Evolutionary conservation across 768 basidiomycete genomes (phyloP), one percentile per base, ranked within the genome.

Genomic region (Boletus rubroflammeus): DNA sequence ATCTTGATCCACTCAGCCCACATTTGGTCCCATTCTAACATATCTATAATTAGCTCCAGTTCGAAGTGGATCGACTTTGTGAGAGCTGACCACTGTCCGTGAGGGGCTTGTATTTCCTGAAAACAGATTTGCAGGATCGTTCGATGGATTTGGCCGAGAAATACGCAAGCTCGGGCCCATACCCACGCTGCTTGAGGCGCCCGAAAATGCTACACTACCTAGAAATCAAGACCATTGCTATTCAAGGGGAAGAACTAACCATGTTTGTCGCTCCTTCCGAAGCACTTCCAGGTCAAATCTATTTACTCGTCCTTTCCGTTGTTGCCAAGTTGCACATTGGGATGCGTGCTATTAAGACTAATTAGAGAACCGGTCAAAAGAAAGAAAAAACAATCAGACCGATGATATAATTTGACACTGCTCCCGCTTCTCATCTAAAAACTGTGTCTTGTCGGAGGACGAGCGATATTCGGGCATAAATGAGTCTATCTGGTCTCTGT

Each of bases 161-260:
- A 46, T 54, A 55, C 0, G 2, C 17, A 9, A 64, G 47, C 40
- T 59, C 63, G 7, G 50, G 36, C 1, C 13, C 57, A 19, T 56
- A 64, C 11, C 63, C 63, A 8, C 25, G 50, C 17, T 54, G 46
- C n/a, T 13, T 36, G 41, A 64, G 59, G 3, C 47, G 54, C 44
- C 55, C 50, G 11, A 65, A 52, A n/a, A 64, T 65, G 35, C 63
- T 65, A 21, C 15, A 23, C 45, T 8, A n/a, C 10, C n/a, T 17
- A 28, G 42, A 47, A 13, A 11, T 41, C 9, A 38, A 15, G 3
- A 11, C 1, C 1, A 28, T 6, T 6, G 17, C 8, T 5, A 7
- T 7, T 10, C 5, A 42, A 25, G 19, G 19, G 15, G 4, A 42
- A 14, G 15, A 5, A 4, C 52, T n/a, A 23, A 60, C 62, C 62